Base-by-base conservation (phyloP, 2,329 filamentous ascomycete species). In the Aspergillus versicolor region DNA sequence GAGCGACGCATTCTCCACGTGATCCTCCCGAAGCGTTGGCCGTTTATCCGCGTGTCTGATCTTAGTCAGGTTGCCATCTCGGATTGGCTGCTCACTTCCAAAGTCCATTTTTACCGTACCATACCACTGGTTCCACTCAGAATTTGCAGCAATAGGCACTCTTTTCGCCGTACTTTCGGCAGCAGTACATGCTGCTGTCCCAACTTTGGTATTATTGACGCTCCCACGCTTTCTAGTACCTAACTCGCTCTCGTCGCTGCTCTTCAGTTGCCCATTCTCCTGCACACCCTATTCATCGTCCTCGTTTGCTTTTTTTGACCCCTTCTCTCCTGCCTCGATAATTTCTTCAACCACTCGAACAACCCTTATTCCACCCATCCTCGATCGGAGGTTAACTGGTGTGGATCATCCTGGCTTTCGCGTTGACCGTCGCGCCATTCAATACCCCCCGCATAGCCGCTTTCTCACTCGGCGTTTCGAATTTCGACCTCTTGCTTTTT, bases 331-430 rank as follows among this genome's bases (percentile, higher is more conserved):
- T 32, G 47, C 17, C 32, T 27, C n/a, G 13, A 37, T 48, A 43
- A 15, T 21, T 19, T 27, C 30, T 42, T 49, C 46, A 17, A 24
- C 22, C 43, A 12, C 43, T 17, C 40, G 22, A 40, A 41, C 24
- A 5, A 27, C 24, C 42, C 44, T 44, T 46, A 34, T 40, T 46
- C 45, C 38, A 53, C 53, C 57, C 61, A 54, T 56, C 54, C 59
- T 62, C 57, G 52, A 45, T 57, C 54, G 50, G 55, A 58, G 60
- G 56, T 63, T 57, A 56, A 63, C 60, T 58, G 42, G 44, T 38
- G 63, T 61, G 67, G 69, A 71, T 70, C 69, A 66, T 61, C 61
- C 59, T 61, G 60, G 58, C 48, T 61, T 30, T 63, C 63, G 63
- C 62, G 63, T 65, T 64, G 58, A 63, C 57, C 53, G 61, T 65